A percentile compares a stretch with the other conserved stretches of the same genome.
These are phyloP conservation scores for Aspergillus bombycis DNA, from an alignment of 2,329 filamentous ascomycete species.

Conservation along the genomic window DNA sequence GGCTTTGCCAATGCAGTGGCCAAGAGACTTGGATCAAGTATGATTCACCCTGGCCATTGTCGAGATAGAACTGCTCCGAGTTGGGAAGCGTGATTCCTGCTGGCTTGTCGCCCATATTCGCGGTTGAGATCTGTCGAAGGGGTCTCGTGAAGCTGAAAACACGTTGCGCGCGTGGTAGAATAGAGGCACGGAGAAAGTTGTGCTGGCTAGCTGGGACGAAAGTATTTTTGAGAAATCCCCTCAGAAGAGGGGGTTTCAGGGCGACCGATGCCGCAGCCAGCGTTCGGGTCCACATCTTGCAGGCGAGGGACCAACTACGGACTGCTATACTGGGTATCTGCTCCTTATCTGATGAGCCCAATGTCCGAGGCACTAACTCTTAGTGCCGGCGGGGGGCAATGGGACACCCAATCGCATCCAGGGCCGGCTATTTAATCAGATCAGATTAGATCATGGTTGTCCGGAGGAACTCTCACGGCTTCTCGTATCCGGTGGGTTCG, in stretches of 20 bases:
- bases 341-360: background rate
- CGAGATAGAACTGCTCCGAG: slow-evolving; percentile 24
- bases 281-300: background rate
- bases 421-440: background rate
- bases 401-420: background rate
- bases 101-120: background rate
- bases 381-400: background rate
- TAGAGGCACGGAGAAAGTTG: background rate
- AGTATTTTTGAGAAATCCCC: background rate
- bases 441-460: background rate
- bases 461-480: background rate
- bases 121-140: background rate
- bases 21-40: slow-evolving; percentile 28
- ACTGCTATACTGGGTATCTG: background rate
- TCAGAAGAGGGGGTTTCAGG: background rate
- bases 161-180: background rate
- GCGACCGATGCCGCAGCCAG: background rate
- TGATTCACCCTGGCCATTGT: slow-evolving; percentile 16
- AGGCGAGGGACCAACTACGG: background rate
- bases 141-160: background rate
- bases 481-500: background rate
- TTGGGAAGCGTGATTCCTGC: background rate
- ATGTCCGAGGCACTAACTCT: background rate
- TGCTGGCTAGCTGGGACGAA: background rate
- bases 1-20: slow-evolving; percentile 21